Percentiles rank a stretch among this genome's conserved stretches.
Evolutionary conservation across 148 eudicot species (phyloP).

Genomic region (Selenicereus undatus): DNA sequence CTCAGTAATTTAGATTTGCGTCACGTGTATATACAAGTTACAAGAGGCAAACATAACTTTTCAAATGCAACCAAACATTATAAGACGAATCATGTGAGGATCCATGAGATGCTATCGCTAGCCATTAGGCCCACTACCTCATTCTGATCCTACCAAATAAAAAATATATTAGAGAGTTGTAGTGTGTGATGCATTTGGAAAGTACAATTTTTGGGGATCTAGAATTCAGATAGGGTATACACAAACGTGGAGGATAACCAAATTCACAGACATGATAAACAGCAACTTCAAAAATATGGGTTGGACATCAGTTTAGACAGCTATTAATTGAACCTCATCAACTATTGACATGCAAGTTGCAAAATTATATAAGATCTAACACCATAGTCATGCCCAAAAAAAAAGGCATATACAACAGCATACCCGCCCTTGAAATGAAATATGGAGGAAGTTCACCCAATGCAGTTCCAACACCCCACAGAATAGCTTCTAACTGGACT

Average conservation of each 20-base stretch:
- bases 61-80: too few relatives aligned
- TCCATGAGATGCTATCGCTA: too few relatives aligned
- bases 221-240: background rate
- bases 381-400: too few relatives aligned
- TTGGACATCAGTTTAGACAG: background rate
- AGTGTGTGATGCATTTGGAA: background rate
- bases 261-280: background rate
- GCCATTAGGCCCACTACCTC: too few relatives aligned
- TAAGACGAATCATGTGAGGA: too few relatives aligned
- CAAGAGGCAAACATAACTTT: too few relatives aligned
- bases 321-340: background rate
- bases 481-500: slow-evolving; percentile 82
- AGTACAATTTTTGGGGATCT: background rate
- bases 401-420: slow-evolving; percentile 3
- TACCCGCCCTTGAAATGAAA: slow-evolving; percentile 97
- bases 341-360: background rate
- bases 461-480: slow-evolving; percentile 98
- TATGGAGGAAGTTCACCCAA: slow-evolving; percentile 99
- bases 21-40: too few relatives aligned
- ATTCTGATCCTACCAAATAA: background rate
- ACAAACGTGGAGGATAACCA: background rate
- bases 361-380: too few relatives aligned
- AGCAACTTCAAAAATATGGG: too few relatives aligned
- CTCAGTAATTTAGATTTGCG: background rate
- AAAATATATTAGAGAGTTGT: background rate